Evolutionary conservation across 768 basidiomycete genomes (phyloP).

Genomic region (Cystofilobasidium ferigula): DNA sequence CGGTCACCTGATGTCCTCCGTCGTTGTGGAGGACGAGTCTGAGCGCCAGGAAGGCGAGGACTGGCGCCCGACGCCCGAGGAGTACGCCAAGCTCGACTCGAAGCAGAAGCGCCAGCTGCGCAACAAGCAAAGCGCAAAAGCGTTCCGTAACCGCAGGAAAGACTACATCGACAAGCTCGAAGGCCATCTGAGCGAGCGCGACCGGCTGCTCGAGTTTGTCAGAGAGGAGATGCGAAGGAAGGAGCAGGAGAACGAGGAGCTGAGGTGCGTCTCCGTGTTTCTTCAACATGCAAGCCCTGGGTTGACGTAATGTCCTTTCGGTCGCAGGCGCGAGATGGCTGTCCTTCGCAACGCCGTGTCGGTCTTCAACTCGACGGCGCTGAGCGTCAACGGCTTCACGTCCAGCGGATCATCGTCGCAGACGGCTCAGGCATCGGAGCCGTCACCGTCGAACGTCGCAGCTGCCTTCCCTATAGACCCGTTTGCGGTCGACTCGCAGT

Average conservation of each 20-base stretch:
- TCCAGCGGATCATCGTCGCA: no score
- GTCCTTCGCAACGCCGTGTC: slow-evolving; percentile 39
- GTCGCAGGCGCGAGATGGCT: slow-evolving; percentile 37
- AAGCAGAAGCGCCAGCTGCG: slow-evolving; percentile 93
- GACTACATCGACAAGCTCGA: slow-evolving; percentile 94
- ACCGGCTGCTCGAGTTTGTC: slow-evolving; percentile 77
- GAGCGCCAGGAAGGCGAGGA: slow-evolving; percentile 20
- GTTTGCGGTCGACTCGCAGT: not conserved
- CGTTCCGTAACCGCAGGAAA: slow-evolving; percentile 89
- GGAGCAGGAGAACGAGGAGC: slow-evolving; percentile 67
- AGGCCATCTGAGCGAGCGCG: slow-evolving; percentile 81
- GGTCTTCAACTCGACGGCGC: slow-evolving; percentile 28
- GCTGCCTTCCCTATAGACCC: not conserved
- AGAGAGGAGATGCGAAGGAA: slow-evolving; percentile 68
- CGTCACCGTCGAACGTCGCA: no score
- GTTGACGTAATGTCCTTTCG: slow-evolving; percentile 44
- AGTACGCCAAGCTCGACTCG: slow-evolving; percentile 85
- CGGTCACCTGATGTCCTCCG: slow-evolving; percentile 8
- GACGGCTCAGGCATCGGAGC: no score
- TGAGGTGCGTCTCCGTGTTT: slow-evolving; percentile 38
- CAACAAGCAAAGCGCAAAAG: slow-evolving; percentile 93
- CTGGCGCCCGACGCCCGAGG: slow-evolving; percentile 52
- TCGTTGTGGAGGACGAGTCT: slow-evolving; percentile 17
- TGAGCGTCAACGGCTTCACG: not conserved
- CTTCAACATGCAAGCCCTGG: slow-evolving; percentile 45